These are phyloP conservation scores for Dovyalis caffra DNA, from an alignment of 345 rosid genomes.

Conservation along the genomic window DNA sequence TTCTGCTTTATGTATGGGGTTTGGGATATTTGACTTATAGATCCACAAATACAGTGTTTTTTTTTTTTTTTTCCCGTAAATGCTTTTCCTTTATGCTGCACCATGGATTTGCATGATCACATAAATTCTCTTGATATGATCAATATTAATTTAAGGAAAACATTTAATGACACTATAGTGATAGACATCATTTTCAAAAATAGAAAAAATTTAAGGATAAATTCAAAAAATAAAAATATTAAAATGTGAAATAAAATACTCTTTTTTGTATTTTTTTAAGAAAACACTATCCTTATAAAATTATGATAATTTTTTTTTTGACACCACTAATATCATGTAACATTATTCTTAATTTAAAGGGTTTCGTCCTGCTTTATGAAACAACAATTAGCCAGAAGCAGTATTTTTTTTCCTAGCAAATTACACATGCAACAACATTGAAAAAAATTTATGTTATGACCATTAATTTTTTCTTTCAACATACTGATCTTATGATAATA, in stretches of 20 bases:
- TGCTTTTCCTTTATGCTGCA: neutral
- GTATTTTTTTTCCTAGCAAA: neutral
- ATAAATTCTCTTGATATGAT: neutral
- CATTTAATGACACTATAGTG: too few relatives aligned
- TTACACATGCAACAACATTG: neutral
- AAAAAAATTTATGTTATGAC: too few relatives aligned
- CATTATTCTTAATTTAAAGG: too few relatives aligned
- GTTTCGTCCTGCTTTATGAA: neutral
- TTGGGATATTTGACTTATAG: neutral
- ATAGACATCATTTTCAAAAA: too few relatives aligned
- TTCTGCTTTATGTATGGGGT: neutral
- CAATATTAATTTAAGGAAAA: neutral
- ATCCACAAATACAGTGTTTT: neutral
- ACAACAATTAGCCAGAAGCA: neutral
- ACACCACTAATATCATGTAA: too few relatives aligned
- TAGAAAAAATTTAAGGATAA: too few relatives aligned
- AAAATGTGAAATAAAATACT: too few relatives aligned
- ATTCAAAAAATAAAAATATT: too few relatives aligned
- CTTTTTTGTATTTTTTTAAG: too few relatives aligned
- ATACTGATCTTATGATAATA: neutral
- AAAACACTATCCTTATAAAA: too few relatives aligned
- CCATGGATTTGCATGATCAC: neutral
- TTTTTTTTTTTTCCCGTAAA: too few relatives aligned
- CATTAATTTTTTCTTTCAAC: neutral
- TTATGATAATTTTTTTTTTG: too few relatives aligned